These are phyloP conservation scores for Luzula sylvatica DNA, from an alignment of 176 grass and related monocot genomes.

Conservation along the genomic window DNA sequence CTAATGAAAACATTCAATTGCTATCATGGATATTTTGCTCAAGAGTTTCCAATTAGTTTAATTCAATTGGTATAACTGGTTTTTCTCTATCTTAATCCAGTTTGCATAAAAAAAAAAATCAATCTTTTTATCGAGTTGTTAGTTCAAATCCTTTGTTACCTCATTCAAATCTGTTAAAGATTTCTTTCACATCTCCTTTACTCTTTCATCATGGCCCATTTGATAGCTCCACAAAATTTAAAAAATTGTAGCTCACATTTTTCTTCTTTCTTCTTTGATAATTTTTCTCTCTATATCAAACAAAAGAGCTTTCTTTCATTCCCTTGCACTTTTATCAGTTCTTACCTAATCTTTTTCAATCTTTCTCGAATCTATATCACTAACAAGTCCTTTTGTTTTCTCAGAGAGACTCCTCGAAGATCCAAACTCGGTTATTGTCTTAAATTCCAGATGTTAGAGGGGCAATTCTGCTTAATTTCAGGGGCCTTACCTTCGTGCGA, in stretches of 20 bases:
- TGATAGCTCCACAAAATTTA: neutral
- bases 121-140: constrained; percentile 18
- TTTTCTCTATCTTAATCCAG: neutral
- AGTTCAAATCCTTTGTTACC: constrained; percentile 19
- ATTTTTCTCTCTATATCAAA: neutral
- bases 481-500: constrained; percentile 52
- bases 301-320: neutral
- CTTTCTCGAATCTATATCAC: neutral
- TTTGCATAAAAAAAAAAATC: neutral
- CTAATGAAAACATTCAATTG: neutral
- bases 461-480: constrained; percentile 68
- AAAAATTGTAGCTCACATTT: neutral
- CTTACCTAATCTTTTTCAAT: neutral
- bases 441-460: constrained; percentile 64
- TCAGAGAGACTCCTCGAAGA: neutral
- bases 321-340: neutral
- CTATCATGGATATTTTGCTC: constrained; percentile 1
- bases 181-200: constrained; percentile 10
- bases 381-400: constrained; percentile 15
- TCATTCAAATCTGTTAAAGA: constrained; percentile 9
- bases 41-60: neutral
- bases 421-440: constrained; percentile 3
- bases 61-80: constrained; percentile 6
- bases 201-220: neutral
- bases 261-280: constrained; percentile 11